Base-by-base conservation (phyloP, 768 basidiomycete species). In the Cystofilobasidium macerans region DNA sequence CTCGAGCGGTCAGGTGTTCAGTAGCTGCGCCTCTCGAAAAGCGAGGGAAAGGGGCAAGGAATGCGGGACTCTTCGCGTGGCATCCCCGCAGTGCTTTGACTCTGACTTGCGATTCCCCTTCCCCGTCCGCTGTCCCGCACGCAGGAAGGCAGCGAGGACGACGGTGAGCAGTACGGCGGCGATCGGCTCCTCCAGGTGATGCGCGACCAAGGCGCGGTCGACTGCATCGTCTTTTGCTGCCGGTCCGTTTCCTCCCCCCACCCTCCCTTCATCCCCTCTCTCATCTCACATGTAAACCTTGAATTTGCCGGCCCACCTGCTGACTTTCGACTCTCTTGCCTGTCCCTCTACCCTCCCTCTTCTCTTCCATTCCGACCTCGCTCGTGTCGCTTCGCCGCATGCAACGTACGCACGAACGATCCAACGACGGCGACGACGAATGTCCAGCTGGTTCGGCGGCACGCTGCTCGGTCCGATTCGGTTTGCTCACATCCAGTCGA, bases 141-240 rank as follows among this genome's bases (percentile, higher is more conserved):
- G 36, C 24, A 65, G 65, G 65, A 67, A 47, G 86, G 84, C 1
- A 81, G 78, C 70, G 82, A 84, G 53, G 89, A 92, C 70, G 89
- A 89, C 58, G 87, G 84, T 6, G 89, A 90, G 76, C 81, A 81
- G 69, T 86, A 83, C 80, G 87, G 82, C 33, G 85, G 86, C 32
- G 79, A 77, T 20, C 81, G 79, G 67, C 78, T 88, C 33, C 73
- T 87, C 69, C 82, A 80, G 69, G 81, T 83, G 16, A 86, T 92
- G 85, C 80, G 83, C 71, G 77, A 78, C n/a, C 80, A 83, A 68
- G 85, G 83, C 1, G 79, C 84, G 22, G 57, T 68, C 26, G 67
- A 68, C 38, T 32, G 33, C 14, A 57, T 62, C 26, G 30, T 56
- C 35, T 56, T 68, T 9, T 68, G 67, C 20, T 57, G 67, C 28